Percentiles rank a stretch among this genome's conserved stretches.
phyloP scores from a whole-genome alignment of 1,284 basidiomycete species.

The Austroboletus niveus region DNA sequence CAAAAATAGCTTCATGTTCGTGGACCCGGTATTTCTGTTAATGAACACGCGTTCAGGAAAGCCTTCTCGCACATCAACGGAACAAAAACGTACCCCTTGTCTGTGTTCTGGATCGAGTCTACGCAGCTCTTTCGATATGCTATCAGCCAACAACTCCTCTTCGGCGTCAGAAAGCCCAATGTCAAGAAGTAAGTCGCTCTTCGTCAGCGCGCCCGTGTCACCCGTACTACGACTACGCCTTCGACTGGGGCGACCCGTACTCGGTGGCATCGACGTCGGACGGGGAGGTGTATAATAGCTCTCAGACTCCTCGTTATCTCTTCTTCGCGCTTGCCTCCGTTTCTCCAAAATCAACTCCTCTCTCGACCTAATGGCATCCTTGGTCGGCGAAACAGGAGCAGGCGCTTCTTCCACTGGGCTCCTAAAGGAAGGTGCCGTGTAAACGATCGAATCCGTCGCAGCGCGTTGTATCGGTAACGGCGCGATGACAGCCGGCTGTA shows the following conservation, averaged over 20 bases:
- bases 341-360: slow-evolving; percentile 75
- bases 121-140: slow-evolving; percentile 66
- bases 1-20: slow-evolving; percentile 78
- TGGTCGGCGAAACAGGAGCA: slow-evolving; percentile 45
- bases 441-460: slow-evolving; percentile 46
- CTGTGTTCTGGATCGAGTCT: slow-evolving; percentile 49
- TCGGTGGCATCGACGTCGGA: slow-evolving; percentile 24
- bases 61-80: background rate
- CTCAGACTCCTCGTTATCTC: slow-evolving; percentile 48
- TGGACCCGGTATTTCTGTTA: slow-evolving; percentile 59
- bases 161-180: slow-evolving; percentile 38
- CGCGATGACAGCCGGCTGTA: slow-evolving; percentile 1
- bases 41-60: background rate
- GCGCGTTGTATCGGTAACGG: slow-evolving; percentile 42
- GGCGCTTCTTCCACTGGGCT: slow-evolving; percentile 23
- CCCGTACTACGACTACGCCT: slow-evolving; percentile 73
- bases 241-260: slow-evolving; percentile 50
- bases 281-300: slow-evolving; percentile 34
- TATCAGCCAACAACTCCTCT: slow-evolving; percentile 58
- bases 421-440: slow-evolving; percentile 25
- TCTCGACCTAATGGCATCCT: slow-evolving; percentile 61
- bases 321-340: slow-evolving; percentile 58
- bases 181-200: slow-evolving; percentile 41
- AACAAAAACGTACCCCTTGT: slow-evolving; percentile 45
- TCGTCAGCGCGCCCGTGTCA: slow-evolving; percentile 51